Conservation (phyloP, 208 protist genomes). For the Strigomonas culicis region DNA sequence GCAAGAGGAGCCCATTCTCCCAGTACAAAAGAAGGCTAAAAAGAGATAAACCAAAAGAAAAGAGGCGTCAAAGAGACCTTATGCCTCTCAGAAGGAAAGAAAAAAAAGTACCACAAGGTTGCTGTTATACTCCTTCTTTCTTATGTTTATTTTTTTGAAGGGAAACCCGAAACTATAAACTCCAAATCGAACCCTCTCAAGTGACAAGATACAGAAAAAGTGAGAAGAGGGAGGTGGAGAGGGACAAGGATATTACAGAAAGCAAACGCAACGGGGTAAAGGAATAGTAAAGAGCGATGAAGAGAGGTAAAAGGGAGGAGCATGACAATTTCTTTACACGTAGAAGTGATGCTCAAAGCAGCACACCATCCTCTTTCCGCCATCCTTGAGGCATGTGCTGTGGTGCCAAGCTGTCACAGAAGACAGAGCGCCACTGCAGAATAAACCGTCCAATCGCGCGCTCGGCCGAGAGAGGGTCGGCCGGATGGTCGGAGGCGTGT, state of each 20-base stretch:
- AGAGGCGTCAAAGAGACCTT: neutral
- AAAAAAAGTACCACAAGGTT: neutral
- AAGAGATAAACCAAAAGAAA: neutral
- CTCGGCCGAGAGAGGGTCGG: constrained; percentile 22
- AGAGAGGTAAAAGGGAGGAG: neutral
- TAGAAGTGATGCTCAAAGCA: constrained; percentile 13
- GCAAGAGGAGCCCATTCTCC: neutral
- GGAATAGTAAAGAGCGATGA: neutral
- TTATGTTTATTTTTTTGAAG: too few species aligned
- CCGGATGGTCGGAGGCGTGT: constrained; percentile 17
- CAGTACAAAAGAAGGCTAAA: neutral
- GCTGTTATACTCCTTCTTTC: too few species aligned
- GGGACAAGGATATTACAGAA: too few species aligned
- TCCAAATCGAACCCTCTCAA: too few species aligned
- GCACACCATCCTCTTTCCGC: constrained; percentile 49
- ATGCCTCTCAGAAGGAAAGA: neutral
- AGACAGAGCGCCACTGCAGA: constrained; percentile 44
- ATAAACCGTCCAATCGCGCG: constrained; percentile 62
- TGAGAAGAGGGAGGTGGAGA: too few species aligned
- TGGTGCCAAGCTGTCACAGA: constrained; percentile 36
- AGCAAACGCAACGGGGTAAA: neutral
- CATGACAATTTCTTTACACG: neutral
- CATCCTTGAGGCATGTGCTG: constrained; percentile 43
- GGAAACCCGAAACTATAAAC: too few species aligned
- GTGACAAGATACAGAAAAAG: too few species aligned